Evolutionary conservation across 352 stramenopile species (phyloP), one percentile per base, ranked within the genome.

Genomic region (Phytopythium litorale): DNA sequence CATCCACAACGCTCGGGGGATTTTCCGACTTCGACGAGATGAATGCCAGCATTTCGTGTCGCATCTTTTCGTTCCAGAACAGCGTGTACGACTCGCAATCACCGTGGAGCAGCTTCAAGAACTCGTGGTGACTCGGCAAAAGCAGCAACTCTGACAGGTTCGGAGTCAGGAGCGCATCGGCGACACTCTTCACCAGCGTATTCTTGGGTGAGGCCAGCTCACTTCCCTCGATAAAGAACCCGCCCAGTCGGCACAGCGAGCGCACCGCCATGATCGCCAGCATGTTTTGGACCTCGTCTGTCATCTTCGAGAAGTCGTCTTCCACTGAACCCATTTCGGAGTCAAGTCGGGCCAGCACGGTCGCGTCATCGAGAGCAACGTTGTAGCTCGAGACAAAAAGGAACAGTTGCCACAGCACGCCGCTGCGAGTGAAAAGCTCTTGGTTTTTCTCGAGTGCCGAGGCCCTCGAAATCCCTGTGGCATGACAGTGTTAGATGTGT

Each of bases 21-120:
- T 79, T 51, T 1, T 40, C 66, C 4, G 76, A 76, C 21, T 64
- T 73, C 13, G 80, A 79, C 6, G 51, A 62, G 32, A 94, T 58
- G 49, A 92, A 91, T 23, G 63, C 65, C 4, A 79, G 42, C 55
- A 87, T 58, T 40, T 94, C 86, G 57, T 76, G 57, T 3, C 87
- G 85, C 82, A 96, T 92, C 15, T 74, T 60, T n/a, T 67, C 58
- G 43, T 87, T 93, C 87, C 87, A 96, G 62, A 83, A 85, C n/a
- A 96, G 50, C 12, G 79, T 91, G 57, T 92, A 91, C 7, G 84
- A 92, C 57, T 87, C 75, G 33, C 79, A 93, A 45, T 96, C 80
- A 33, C 75, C 65, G 49, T 94, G 85, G 40, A 85, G 92, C 12
- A 94, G 71, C 63, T 91, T 91, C 42, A 96, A 66, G 46, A 93